Conservation (phyloP, 495 filamentous ascomycete genomes). For the Aspergillus hancockii region DNA sequence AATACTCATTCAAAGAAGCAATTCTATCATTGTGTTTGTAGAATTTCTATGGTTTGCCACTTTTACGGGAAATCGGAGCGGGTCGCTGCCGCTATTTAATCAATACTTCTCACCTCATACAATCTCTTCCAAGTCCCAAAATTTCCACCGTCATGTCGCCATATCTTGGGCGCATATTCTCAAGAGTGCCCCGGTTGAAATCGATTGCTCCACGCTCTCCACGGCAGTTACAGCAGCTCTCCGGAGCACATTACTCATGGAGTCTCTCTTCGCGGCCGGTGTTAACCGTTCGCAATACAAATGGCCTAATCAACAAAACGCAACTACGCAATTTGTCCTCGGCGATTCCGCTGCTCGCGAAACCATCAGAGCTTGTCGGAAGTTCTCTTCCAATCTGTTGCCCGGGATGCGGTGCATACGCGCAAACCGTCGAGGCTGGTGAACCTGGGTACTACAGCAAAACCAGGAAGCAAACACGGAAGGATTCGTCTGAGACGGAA, state of each 20-base stretch:
- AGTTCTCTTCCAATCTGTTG: constrained; percentile 53
- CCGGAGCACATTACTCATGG: constrained; percentile 1
- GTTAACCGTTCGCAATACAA: constrained; percentile 11
- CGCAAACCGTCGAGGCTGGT: constrained; percentile 67
- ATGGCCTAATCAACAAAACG: constrained; percentile 1
- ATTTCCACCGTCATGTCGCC: constrained; percentile 32
- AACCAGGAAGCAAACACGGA: constrained; percentile 48
- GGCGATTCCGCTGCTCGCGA: constrained; percentile 1
- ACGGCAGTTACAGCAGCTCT: constrained; percentile 1
- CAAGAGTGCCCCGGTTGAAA: constrained; percentile 18
- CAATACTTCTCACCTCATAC: constrained; percentile 22
- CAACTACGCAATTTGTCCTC: constrained; percentile 29
- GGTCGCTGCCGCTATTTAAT: constrained; percentile 23
- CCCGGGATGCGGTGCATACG: constrained; percentile 84
- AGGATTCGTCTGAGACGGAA: constrained; percentile 39
- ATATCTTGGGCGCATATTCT: constrained; percentile 30
- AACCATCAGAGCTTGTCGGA: constrained; percentile 12
- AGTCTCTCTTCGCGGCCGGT: constrained; percentile 9
- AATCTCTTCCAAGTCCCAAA: constrained; percentile 18
- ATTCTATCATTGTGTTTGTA: not conserved
- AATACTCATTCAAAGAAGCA: not conserved
- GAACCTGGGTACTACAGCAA: constrained; percentile 76
- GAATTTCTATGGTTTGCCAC: constrained; percentile 16
- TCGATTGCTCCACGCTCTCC: not conserved
- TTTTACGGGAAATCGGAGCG: constrained; percentile 16